Conservation (phyloP, 768 basidiomycete species). For the Rhodotorula diobovata region DNA sequence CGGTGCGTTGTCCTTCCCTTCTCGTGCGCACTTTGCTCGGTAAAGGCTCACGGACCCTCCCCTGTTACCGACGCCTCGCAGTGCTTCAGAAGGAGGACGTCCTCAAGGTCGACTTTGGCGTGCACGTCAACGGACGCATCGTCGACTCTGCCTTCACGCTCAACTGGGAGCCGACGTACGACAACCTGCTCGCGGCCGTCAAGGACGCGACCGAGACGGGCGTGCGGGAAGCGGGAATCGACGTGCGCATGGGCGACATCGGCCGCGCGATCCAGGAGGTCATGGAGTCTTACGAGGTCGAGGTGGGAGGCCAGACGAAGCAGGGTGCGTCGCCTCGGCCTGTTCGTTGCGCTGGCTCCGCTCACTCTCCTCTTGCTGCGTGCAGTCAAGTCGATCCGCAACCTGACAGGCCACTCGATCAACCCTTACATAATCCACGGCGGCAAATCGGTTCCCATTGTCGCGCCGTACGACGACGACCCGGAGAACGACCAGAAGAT, state of each 20-base stretch:
- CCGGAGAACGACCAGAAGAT: slow-evolving; percentile 81
- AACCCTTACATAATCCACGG: slow-evolving; percentile 84
- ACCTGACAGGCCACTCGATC: slow-evolving; percentile 92
- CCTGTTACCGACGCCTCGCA: slow-evolving; percentile 44
- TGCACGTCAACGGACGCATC: slow-evolving; percentile 94
- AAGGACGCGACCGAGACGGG: slow-evolving; percentile 92
- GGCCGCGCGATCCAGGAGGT: slow-evolving; percentile 91
- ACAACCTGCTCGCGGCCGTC: slow-evolving; percentile 82
- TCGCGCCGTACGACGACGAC: slow-evolving; percentile 58
- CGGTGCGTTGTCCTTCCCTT: slow-evolving; percentile 13
- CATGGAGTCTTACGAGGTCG: slow-evolving; percentile 98
- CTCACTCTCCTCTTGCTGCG: not conserved
- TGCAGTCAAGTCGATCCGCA: slow-evolving; percentile 84
- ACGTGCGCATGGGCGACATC: slow-evolving; percentile 85
- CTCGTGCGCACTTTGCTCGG: too few relatives aligned
- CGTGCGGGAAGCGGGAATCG: slow-evolving; percentile 89
- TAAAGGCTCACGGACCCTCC: not conserved
- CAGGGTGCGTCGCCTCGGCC: slow-evolving; percentile 16
- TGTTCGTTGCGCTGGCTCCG: not conserved
- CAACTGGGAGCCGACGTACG: slow-evolving; percentile 78
- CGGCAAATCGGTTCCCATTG: slow-evolving; percentile 80
- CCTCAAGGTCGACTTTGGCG: slow-evolving; percentile 94
- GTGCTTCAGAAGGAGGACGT: slow-evolving; percentile 80
- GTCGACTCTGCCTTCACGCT: slow-evolving; percentile 94
- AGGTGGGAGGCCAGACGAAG: slow-evolving; percentile 66